These are phyloP conservation scores for Hypoxylon fragiforme DNA, from an alignment of 495 filamentous ascomycete genomes.

Conservation along the genomic window DNA sequence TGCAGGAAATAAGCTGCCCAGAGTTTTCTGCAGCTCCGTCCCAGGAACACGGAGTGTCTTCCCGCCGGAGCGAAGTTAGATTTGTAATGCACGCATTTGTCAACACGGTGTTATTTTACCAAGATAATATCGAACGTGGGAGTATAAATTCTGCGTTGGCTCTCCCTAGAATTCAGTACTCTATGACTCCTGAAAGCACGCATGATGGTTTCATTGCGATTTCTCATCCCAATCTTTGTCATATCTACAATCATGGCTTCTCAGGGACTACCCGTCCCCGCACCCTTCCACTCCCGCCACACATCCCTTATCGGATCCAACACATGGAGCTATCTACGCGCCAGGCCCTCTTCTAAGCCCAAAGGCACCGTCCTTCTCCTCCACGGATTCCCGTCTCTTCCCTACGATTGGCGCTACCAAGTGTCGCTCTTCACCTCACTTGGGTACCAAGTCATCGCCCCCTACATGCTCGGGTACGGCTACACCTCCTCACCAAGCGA, in stretches of 20 bases:
- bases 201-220: slow-evolving; percentile 2
- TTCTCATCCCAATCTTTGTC: not conserved
- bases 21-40: too few species aligned
- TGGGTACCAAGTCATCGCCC: slow-evolving; percentile 70
- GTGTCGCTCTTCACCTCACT: slow-evolving; percentile 69
- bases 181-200: too few species aligned
- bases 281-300: slow-evolving; percentile 15
- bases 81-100: too few species aligned
- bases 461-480: slow-evolving; percentile 80
- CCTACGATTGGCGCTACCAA: slow-evolving; percentile 75
- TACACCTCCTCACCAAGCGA: slow-evolving; percentile 63
- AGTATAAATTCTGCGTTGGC: too few species aligned
- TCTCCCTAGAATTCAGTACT: too few species aligned
- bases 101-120: too few species aligned
- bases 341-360: slow-evolving; percentile 54
- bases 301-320: slow-evolving; percentile 6
- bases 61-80: too few species aligned
- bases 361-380: slow-evolving; percentile 64
- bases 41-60: too few species aligned
- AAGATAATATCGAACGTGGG: too few species aligned
- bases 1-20: too few species aligned
- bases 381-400: slow-evolving; percentile 63
- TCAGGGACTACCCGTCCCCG: not conserved
- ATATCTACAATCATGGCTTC: not conserved
- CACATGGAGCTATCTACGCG: slow-evolving; percentile 70